These are phyloP conservation scores for Kwoniella bestiolae DNA, from an alignment of 768 basidiomycete genomes.

Conservation along the genomic window DNA sequence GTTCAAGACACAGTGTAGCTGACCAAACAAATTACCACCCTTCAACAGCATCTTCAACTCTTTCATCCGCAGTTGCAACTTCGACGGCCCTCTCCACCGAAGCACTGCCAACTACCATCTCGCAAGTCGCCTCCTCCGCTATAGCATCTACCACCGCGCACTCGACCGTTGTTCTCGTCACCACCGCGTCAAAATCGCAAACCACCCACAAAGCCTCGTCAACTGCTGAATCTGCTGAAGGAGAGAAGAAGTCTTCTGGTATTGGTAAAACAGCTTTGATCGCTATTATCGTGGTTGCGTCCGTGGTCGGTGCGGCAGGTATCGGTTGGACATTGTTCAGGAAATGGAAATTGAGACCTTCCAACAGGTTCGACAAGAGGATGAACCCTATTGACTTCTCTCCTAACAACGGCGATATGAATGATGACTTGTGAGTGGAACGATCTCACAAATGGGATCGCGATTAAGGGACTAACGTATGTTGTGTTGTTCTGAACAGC, in stretches of 20 bases:
- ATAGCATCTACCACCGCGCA: conserved; percentile 8
- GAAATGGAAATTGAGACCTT: conserved; percentile 53
- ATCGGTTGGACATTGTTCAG: conserved; percentile 51
- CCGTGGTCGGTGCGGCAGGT: conserved; percentile 44
- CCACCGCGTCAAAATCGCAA: conserved; percentile 19
- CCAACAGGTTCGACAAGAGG: conserved; percentile 46
- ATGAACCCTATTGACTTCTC: conserved; percentile 55
- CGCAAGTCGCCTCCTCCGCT: not conserved
- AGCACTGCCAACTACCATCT: conserved; percentile 7
- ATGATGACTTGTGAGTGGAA: conserved; percentile 45
- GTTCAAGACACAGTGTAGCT: not conserved
- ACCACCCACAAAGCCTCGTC: conserved; percentile 16
- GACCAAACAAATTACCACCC: not conserved
- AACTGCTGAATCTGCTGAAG: conserved; percentile 27
- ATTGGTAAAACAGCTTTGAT: conserved; percentile 48
- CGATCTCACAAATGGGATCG: not conserved
- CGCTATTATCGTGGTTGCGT: conserved; percentile 50
- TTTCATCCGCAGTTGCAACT: conserved; percentile 2
- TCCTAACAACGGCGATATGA: conserved; percentile 37
- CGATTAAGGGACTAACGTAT: not conserved
- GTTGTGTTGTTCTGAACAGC: conserved; percentile 15
- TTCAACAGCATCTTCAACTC: conserved; percentile 11
- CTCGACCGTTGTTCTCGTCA: conserved; percentile 24
- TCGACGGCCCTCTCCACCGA: conserved; percentile 8
- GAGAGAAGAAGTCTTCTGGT: conserved; percentile 30